Conservation (phyloP, 2,329 filamentous ascomycete genomes). For the Fusarium protoensiforme region DNA sequence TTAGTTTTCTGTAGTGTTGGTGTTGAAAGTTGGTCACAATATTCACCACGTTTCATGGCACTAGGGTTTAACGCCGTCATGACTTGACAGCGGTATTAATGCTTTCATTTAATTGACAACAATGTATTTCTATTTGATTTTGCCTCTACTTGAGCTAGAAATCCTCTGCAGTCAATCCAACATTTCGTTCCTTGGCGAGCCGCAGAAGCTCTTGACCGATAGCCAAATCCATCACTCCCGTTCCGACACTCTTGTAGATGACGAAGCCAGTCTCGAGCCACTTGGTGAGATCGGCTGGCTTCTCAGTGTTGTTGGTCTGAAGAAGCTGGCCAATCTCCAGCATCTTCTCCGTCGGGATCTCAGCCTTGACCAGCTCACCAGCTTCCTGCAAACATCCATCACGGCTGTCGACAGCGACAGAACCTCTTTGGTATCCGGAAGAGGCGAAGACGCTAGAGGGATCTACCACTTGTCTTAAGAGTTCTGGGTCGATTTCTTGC, state of each 20-base stretch:
- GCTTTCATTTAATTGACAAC: not conserved
- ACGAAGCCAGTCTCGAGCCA: constrained; percentile 74
- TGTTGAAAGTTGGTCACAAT: too few species aligned
- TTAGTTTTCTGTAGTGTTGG: too few species aligned
- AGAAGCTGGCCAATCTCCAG: constrained; percentile 66
- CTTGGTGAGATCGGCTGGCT: constrained; percentile 54
- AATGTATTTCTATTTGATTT: not conserved
- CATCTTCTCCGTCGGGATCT: constrained; percentile 34
- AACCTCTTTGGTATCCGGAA: constrained; percentile 14
- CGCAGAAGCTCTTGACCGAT: constrained; percentile 68
- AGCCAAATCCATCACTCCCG: constrained; percentile 76
- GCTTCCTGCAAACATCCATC: constrained; percentile 46
- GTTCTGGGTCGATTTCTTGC: constrained; percentile 46
- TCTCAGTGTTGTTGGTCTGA: constrained; percentile 16
- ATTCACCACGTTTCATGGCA: too few species aligned
- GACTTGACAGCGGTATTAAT: too few species aligned
- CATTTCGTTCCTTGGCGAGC: constrained; percentile 63
- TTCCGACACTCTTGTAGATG: constrained; percentile 76
- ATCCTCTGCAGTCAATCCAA: constrained; percentile 55
- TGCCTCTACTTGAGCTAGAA: constrained; percentile 12
- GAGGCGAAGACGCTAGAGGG: constrained; percentile 8
- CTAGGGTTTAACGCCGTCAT: too few species aligned
- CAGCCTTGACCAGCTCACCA: constrained; percentile 46
- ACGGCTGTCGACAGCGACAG: constrained; percentile 42
- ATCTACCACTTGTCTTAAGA: constrained; percentile 38